Evolutionary conservation across 2,329 filamentous ascomycete genomes (phyloP), one percentile per base, ranked within the genome.

Genomic region (Metarhizium sp.): DNA sequence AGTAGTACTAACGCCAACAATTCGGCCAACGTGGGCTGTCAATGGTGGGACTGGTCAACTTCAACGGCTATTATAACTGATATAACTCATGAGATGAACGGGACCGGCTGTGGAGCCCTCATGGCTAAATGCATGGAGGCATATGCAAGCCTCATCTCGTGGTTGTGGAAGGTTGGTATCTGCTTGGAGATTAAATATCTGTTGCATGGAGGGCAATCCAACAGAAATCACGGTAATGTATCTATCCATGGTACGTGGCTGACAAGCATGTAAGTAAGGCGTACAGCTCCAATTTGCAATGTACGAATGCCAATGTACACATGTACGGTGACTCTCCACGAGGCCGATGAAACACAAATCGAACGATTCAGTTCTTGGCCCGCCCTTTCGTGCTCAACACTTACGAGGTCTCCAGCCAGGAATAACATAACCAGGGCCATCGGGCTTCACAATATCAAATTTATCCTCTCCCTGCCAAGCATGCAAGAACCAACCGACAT

Each of bases 401-500:
- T 55, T 57, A 42, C 53, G 53, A 11, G 59, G 59, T 6, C 48
- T 52, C 57, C 57, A 62, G 56, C 59, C 59, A 5, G 57, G 58
- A 25, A 61, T 61, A 4, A 59, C 56, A 29, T 60, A 62, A 18
- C 56, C 56, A 16, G 51, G n/a, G n/a, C 59, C 60, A 13, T 59
- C 57, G 1, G 56, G 58, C 36, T 59, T 52, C 30, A 58, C 52
- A 50, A 61, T 59, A 32, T 58, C 59, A 47, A 61, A 59, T 5
- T 56, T 60, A 20, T 57, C 59, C 53, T 62, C 59, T 20, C 56
- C 57, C 18, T 51, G 47, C 57, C 59, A 61, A 4, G 61, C 59
- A 52, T 61, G 60, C 20, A 59, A 55, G 57, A 61, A 61, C 57
- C 61, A 59, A 49, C 57, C 61, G 8, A 59, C 60, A 25, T 56